Base-by-base conservation (phyloP, 208 protist species). In the Crithidia bombi region DNA sequence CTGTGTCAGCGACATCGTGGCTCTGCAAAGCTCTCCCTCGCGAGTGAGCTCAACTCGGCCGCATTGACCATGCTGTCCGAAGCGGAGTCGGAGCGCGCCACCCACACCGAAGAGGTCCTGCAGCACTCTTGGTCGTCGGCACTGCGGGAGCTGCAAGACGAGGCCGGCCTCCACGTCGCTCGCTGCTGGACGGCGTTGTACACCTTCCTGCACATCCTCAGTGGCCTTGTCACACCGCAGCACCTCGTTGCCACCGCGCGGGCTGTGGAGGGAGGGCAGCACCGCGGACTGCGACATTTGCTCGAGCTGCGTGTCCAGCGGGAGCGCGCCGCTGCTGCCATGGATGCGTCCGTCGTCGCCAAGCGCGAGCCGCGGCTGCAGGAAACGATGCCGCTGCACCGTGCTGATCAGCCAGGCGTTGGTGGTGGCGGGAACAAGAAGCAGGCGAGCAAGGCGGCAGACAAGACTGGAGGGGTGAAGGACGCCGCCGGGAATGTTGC, bases 141-240 rank as follows among this genome's bases (percentile, higher is more conserved):
- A 32, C 67, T 94, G 62, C 86, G 83, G 19, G 91, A 93, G 74
- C 33, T 94, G 63, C 83, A 96, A 65, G 86, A 94, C 28, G 91
- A 94, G 69, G 76, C 75, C 19, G 79, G 79, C 36, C 76, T 85
- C 44, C 86, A 93, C 73, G 77, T 81, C 15, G 82, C 78, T 25
- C 83, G 87, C 21, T 86, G 79, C 63, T 65, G 82, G 49, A 87
- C 85, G 61, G 78, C 81, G 17, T 76, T 78, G 41, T 85, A 87
- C 70, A 87, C 71, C 50, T 85, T 90, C 59, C 82, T 93, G 55
- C 70, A 82, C 43, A 56, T 96, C 33, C 66, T 90, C 39, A 81
- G 78, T 26, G 88, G 88, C 54, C 50, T 93, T 57, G 79, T 91
- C 41, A 73, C 76, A 35, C 86, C 88, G 19, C 82, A 91, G 46